phyloP scores from a whole-genome alignment of 495 filamentous ascomycete species.

The Penicillium chermesinum region DNA sequence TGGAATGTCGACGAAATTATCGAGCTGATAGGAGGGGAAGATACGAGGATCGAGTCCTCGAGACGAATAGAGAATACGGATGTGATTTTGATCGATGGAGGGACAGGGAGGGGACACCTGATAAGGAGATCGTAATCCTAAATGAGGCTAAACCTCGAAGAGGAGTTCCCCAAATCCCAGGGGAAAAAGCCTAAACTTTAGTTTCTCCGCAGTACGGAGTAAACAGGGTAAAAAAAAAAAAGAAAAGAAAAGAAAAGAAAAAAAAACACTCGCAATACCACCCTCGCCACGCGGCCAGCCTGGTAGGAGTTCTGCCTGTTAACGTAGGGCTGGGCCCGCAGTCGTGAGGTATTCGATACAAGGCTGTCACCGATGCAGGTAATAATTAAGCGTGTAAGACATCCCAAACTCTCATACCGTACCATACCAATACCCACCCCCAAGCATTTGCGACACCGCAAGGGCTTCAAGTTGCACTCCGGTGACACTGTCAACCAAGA shows the following conservation, averaged over 20 bases:
- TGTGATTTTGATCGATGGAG: too few species aligned
- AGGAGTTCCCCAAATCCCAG: too few species aligned
- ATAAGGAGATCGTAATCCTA: too few species aligned
- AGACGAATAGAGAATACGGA: too few species aligned
- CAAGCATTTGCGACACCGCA: slow-evolving; percentile 28
- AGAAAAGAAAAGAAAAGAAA: too few species aligned
- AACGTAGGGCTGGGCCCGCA: neutral
- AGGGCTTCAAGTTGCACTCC: slow-evolving; percentile 27
- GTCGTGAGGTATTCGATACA: neutral
- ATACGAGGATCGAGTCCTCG: too few species aligned
- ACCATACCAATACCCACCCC: slow-evolving; percentile 22
- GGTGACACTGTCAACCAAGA: slow-evolving; percentile 25
- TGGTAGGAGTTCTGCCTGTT: neutral
- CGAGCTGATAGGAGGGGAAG: too few species aligned
- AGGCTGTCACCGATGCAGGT: too few species aligned
- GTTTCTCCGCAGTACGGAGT: neutral
- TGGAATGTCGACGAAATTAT: slow-evolving; percentile 10
- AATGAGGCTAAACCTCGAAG: too few species aligned
- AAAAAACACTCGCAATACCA: slow-evolving; percentile 1
- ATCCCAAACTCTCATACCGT: neutral
- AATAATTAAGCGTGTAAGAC: too few species aligned
- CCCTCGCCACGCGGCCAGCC: neutral
- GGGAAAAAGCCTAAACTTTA: neutral
- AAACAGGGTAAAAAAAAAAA: too few species aligned
- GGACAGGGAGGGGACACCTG: too few species aligned